A percentile compares a stretch with the other conserved stretches of the same genome.
These are phyloP conservation scores for Exophiala alcalophila DNA, from an alignment of 2,329 filamentous ascomycete genomes.

Conservation along the genomic window DNA sequence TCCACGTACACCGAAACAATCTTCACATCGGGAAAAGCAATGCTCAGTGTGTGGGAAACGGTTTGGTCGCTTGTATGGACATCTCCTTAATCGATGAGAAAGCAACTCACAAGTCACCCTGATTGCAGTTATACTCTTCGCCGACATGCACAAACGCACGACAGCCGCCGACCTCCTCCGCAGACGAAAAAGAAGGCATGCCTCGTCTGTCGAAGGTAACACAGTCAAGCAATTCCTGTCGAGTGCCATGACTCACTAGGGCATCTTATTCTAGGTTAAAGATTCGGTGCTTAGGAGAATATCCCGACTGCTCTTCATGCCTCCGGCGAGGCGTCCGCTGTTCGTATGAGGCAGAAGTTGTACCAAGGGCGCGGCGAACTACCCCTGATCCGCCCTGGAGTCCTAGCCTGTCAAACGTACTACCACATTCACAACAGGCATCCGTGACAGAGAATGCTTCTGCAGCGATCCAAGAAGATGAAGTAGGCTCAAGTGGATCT, in stretches of 20 bases:
- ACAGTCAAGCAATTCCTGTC: not conserved
- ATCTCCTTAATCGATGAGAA: slow-evolving; percentile 3
- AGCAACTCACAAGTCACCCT: slow-evolving; percentile 5
- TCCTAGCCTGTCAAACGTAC: slow-evolving; percentile 1
- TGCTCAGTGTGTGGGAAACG: not conserved
- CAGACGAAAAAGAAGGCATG: slow-evolving; percentile 11
- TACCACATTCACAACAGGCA: not conserved
- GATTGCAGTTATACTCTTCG: slow-evolving; percentile 13
- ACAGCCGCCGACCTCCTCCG: slow-evolving; percentile 8
- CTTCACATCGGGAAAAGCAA: not conserved
- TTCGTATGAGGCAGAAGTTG: slow-evolving; percentile 8
- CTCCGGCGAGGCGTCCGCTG: slow-evolving; percentile 7
- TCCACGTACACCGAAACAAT: not conserved
- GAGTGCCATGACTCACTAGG: slow-evolving; percentile 4
- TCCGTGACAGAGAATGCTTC: not conserved
- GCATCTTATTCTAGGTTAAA: slow-evolving; percentile 7
- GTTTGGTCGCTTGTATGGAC: not conserved
- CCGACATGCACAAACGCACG: slow-evolving; percentile 13
- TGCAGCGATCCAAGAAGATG: slow-evolving; percentile 2
- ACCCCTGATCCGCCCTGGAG: not conserved
- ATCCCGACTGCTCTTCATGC: slow-evolving; percentile 12
- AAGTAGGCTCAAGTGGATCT: not conserved
- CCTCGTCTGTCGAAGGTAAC: slow-evolving; percentile 7
- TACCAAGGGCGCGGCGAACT: not conserved
- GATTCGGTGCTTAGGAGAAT: slow-evolving; percentile 14